Percentiles rank a stretch among this genome's conserved stretches.
These are phyloP conservation scores for Setaria italica DNA, from an alignment of 202 grass and related monocot species.

Conservation along the genomic window DNA sequence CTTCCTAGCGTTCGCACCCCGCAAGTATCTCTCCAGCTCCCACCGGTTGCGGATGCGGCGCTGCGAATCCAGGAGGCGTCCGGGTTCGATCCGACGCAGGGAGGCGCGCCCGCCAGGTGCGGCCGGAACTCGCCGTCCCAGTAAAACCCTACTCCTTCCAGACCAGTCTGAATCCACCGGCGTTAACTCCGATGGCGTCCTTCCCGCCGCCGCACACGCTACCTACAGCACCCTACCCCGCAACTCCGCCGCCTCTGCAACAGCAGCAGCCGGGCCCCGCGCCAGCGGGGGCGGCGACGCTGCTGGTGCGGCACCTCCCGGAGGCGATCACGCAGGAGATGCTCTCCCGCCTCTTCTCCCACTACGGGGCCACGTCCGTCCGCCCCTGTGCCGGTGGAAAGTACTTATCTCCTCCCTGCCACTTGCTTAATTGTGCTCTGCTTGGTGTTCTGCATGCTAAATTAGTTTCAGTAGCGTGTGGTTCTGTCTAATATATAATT, in stretches of 20 bases:
- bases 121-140: no score
- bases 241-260: not conserved
- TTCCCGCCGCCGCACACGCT: constrained; percentile 9
- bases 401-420: constrained; percentile 44
- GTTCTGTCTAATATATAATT: not conserved
- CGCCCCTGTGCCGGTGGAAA: constrained; percentile 80
- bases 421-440: not conserved
- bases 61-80: no score
- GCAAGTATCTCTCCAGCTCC: no score
- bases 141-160: constrained; percentile 20
- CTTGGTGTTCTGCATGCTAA: constrained; percentile 8
- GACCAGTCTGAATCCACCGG: not conserved
- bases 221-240: not conserved
- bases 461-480: not conserved
- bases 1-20: no score
- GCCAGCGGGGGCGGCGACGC: constrained; percentile 49
- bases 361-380: constrained; percentile 80
- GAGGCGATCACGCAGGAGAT: constrained; percentile 82
- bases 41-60: no score
- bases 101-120: no score
- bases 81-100: no score
- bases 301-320: constrained; percentile 85
- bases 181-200: constrained; percentile 43
- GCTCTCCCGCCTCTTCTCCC: constrained; percentile 83
- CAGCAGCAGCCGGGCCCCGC: constrained; percentile 31